Conservation (phyloP, 1,284 basidiomycete species). For the Cutaneotrichosporon cyanovorans region DNA sequence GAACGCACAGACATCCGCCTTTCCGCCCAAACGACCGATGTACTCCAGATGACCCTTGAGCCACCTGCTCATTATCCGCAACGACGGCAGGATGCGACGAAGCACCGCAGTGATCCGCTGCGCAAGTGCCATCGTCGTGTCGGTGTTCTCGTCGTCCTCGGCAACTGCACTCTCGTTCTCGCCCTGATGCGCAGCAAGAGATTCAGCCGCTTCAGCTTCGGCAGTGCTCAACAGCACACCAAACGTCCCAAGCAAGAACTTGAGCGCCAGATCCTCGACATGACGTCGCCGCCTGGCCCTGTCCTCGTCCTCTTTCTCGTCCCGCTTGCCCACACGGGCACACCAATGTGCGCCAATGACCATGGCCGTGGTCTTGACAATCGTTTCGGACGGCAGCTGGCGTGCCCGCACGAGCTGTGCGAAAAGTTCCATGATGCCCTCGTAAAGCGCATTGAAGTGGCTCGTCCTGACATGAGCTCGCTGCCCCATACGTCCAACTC, state of each 20-base stretch:
- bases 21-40: slow-evolving; percentile 42
- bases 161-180: slow-evolving; percentile 37
- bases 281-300: slow-evolving; percentile 24
- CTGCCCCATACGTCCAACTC: slow-evolving; percentile 39
- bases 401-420: slow-evolving; percentile 57
- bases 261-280: slow-evolving; percentile 62
- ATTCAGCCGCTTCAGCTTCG: slow-evolving; percentile 49
- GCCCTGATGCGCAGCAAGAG: slow-evolving; percentile 13
- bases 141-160: slow-evolving; percentile 35
- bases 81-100: slow-evolving; percentile 72
- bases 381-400: slow-evolving; percentile 64
- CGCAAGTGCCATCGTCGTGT: slow-evolving; percentile 51
- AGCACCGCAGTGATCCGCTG: slow-evolving; percentile 77
- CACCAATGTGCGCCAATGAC: slow-evolving; percentile 74
- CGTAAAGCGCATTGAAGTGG: slow-evolving; percentile 20
- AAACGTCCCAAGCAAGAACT: slow-evolving; percentile 66
- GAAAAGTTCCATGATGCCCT: slow-evolving; percentile 15
- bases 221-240: slow-evolving; percentile 63
- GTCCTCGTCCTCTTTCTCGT: slow-evolving; percentile 38
- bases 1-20: slow-evolving; percentile 48
- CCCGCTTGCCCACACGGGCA: slow-evolving; percentile 55
- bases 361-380: slow-evolving; percentile 66
- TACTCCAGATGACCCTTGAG: slow-evolving; percentile 70
- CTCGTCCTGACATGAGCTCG: slow-evolving; percentile 16
- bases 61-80: slow-evolving; percentile 88